Base-by-base conservation (phyloP, 495 filamentous ascomycete species). In the Penicillium mononematosum region DNA sequence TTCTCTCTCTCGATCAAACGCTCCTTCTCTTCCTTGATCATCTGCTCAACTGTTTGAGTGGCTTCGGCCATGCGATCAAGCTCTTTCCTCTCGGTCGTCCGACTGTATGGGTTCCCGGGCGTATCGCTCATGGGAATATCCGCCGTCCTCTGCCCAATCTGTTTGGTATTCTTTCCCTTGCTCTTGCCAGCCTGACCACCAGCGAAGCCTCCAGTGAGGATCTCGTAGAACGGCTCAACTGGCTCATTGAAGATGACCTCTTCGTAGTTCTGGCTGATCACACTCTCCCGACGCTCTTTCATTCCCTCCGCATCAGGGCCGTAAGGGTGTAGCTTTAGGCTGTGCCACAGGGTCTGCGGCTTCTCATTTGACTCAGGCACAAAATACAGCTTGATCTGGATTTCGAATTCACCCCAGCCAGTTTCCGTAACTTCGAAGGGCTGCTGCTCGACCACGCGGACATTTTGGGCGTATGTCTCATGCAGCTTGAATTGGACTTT, bases 401-500 rank as follows among this genome's bases (percentile, higher is more conserved):
- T 92, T 66, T 94, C 89, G 77, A 98, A 98, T 77, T 96, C 94
- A 62, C 94, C 94, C 91, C 93, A 98, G 38, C 94, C 94, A 0
- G 92, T 96, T 73, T 97, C 94, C 50, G 80, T 80, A 44, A 98
- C 88, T 69, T 89, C 83, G 70, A 96, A 98, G 27, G 93, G 88
- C 27, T 85, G 85, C 45, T 83, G 80, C 70, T 90, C 79, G 76
- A 91, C 70, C 45, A 87, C 91, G 57, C 94, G 88, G 2, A 92
- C 78, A 58, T 87, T 86, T 68, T 96, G 92, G 36, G 89, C 83
- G 70, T 96, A 97, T 5, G 92, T 94, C 65, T 97, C 92, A 79
- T 96, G 91, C 4, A 98, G 83, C 69, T 97, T 97, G 80, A 98
- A 98, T 70, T 95, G 90, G 5, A 97, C 94, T 66, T 96, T 94